Conservation (phyloP, 2,329 filamentous ascomycete species). For the Beauveria scarabaeidicola region DNA sequence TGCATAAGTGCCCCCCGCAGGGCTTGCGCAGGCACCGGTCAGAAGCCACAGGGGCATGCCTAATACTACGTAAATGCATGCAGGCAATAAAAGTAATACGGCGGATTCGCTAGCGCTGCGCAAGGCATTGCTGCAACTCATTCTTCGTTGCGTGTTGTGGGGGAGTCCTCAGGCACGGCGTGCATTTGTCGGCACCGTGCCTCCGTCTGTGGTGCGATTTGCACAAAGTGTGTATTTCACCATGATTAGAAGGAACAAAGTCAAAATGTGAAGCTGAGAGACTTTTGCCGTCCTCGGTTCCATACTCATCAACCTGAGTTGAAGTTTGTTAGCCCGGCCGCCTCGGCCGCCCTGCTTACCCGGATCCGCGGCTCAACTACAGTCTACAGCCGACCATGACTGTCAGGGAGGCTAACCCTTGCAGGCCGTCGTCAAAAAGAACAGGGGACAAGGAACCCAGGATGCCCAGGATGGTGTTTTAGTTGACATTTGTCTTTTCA, state of each 20-base stretch:
- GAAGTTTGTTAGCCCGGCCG: not conserved
- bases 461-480: not conserved
- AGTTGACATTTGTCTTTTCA: no score
- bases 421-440: not conserved
- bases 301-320: no score
- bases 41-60: not conserved
- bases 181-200: not conserved
- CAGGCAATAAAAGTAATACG: not conserved
- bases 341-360: not conserved
- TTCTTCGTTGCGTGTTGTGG: not conserved
- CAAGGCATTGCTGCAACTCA: not conserved
- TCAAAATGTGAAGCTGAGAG: no score
- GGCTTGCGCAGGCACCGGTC: not conserved
- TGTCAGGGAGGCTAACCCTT: not conserved
- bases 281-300: no score
- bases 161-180: not conserved
- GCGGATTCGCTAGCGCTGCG: not conserved
- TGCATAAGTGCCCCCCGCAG: constrained; percentile 2
- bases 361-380: not conserved
- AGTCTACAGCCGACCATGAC: not conserved
- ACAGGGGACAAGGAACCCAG: not conserved
- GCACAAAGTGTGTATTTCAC: not conserved
- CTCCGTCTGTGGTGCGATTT: not conserved
- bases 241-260: no score
- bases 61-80: not conserved